Evolutionary conservation across 2,329 filamentous ascomycete species (phyloP).

Genomic region (Aaosphaeria arxii): DNA sequence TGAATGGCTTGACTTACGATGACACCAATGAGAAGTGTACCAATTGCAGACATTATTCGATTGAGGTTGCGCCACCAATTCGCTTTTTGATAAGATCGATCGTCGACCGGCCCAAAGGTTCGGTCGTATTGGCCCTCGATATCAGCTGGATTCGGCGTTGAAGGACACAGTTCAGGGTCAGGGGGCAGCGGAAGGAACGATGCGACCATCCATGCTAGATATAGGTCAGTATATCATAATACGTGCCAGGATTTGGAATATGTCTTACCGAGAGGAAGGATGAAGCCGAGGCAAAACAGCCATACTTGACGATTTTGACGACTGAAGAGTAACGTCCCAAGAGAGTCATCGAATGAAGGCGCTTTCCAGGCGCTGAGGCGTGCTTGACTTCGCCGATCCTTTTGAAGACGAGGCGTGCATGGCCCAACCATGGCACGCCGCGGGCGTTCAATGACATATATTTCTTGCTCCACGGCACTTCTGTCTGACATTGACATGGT

Average conservation of each 20-base stretch:
- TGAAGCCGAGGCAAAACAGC: constrained; percentile 72
- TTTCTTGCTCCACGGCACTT: constrained; percentile 22
- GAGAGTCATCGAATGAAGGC: constrained; percentile 65
- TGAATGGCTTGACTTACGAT: constrained; percentile 45
- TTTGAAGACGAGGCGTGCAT: constrained; percentile 36
- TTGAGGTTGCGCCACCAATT: constrained; percentile 64
- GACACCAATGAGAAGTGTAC: constrained; percentile 53
- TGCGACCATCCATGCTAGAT: constrained; percentile 73
- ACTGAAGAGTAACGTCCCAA: constrained; percentile 59
- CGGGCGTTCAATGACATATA: constrained; percentile 24
- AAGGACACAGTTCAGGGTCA: constrained; percentile 52
- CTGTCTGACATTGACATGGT: constrained; percentile 27
- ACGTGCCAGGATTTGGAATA: constrained; percentile 10
- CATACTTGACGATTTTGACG: constrained; percentile 71
- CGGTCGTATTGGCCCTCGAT: constrained; percentile 45
- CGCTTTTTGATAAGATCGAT: constrained; percentile 56
- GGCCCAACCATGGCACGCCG: constrained; percentile 23
- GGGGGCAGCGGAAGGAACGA: constrained; percentile 69
- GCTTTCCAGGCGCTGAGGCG: constrained; percentile 66
- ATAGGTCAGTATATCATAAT: constrained; percentile 15
- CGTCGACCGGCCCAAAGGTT: constrained; percentile 44
- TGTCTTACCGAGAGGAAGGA: constrained; percentile 60
- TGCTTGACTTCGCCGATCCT: constrained; percentile 45
- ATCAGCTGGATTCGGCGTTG: constrained; percentile 31
- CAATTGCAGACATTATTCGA: constrained; percentile 58